A percentile compares a stretch with the other conserved stretches of the same genome.
These are phyloP conservation scores for Wickerhamomyces queroliae DNA, from an alignment of 805 yeast species.

Conservation along the genomic window DNA sequence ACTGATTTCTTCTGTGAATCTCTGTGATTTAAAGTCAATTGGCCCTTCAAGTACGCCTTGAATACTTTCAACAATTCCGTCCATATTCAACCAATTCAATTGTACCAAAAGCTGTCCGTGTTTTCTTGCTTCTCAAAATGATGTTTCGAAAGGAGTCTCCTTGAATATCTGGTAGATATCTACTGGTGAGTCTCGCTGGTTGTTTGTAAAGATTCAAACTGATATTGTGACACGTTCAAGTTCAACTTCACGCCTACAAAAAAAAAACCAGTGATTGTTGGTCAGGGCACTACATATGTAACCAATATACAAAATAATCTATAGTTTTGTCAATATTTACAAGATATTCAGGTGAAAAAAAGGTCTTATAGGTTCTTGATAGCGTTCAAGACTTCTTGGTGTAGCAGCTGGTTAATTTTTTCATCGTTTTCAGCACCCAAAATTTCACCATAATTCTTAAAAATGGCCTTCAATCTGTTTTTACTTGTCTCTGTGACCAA, in stretches of 20 bases:
- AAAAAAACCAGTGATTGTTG: not conserved
- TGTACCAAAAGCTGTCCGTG: not conserved
- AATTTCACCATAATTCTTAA: slow-evolving; percentile 48
- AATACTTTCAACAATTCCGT: not conserved
- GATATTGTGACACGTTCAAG: not conserved
- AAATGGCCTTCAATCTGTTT: slow-evolving; percentile 33
- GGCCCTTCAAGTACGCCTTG: slow-evolving; percentile 13
- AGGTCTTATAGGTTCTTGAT: slow-evolving; percentile 6
- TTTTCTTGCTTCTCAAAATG: no score
- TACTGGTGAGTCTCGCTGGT: no score
- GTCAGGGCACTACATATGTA: not conserved
- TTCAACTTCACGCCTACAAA: not conserved
- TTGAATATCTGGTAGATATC: no score
- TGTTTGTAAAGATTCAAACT: no score
- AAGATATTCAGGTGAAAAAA: not conserved
- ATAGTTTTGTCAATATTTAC: not conserved
- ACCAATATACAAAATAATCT: not conserved
- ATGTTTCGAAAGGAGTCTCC: no score
- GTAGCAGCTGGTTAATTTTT: slow-evolving; percentile 6
- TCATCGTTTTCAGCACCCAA: slow-evolving; percentile 34
- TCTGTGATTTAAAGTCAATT: slow-evolving; percentile 14
- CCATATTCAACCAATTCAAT: not conserved
- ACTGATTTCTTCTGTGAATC: slow-evolving; percentile 3
- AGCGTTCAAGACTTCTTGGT: slow-evolving; percentile 11
- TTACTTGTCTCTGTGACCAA: slow-evolving; percentile 35